phyloP scores from a whole-genome alignment of 345 rosid genomes.

The Acer negundo region DNA sequence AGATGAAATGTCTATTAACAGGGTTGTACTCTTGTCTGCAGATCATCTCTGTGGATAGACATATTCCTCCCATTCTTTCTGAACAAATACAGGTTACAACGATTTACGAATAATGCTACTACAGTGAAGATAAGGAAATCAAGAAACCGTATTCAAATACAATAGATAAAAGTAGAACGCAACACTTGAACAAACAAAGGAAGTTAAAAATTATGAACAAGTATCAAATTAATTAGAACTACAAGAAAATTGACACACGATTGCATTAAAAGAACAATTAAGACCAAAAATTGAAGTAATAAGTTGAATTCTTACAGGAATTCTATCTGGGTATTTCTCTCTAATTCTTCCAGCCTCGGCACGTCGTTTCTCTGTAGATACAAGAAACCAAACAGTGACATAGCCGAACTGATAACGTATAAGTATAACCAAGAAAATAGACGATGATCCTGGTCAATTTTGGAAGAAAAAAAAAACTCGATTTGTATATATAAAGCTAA shows the following conservation, averaged over 20 bases:
- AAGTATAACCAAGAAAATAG: not conserved
- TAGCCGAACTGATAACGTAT: not conserved
- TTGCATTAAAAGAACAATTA: not conserved
- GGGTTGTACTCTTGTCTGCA: too few species aligned
- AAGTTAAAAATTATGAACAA: not conserved
- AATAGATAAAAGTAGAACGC: too few species aligned
- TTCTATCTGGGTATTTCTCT: conserved; percentile 71
- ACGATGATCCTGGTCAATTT: not conserved
- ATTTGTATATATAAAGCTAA: not conserved
- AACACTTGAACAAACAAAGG: not conserved
- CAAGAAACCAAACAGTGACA: conserved; percentile 10
- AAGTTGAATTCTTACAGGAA: conserved; percentile 50
- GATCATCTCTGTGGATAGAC: too few species aligned
- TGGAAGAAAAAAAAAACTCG: not conserved
- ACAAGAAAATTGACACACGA: not conserved
- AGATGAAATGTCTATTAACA: too few species aligned
- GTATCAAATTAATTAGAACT: too few species aligned
- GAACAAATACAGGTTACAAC: not conserved
- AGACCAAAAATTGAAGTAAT: not conserved
- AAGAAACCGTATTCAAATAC: not conserved
- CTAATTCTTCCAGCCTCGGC: conserved; percentile 75
- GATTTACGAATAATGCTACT: not conserved
- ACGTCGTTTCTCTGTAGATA: conserved; percentile 59
- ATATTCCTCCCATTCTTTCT: not conserved
- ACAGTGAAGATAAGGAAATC: too few species aligned